Percentiles rank a stretch among this genome's conserved stretches.
Evolutionary conservation across 192 early-diverging fungal species (phyloP).

Genomic region (Coemansia sp.): DNA sequence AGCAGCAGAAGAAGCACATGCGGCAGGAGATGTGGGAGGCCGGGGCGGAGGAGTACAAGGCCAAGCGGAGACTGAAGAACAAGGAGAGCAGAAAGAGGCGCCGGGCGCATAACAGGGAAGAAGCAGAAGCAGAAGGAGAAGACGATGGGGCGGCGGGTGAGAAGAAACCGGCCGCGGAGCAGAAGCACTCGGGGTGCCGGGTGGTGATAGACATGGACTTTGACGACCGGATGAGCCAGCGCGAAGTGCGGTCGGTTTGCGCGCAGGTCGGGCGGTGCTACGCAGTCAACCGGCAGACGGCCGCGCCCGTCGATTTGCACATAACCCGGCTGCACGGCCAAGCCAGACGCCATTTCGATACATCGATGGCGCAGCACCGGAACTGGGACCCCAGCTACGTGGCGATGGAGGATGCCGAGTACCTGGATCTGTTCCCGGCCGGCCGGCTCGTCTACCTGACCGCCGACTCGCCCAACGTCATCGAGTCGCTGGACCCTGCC

Average conservation of each 20-base stretch:
- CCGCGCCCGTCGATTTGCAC: slow-evolving; percentile 57
- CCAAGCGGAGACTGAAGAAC: slow-evolving; percentile 47
- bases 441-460: slow-evolving; percentile 82
- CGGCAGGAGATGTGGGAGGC: slow-evolving; percentile 63
- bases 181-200: slow-evolving; percentile 55
- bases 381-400: slow-evolving; percentile 56
- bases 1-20: slow-evolving; percentile 71
- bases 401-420: slow-evolving; percentile 28
- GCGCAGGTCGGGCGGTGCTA: slow-evolving; percentile 78
- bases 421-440: slow-evolving; percentile 53
- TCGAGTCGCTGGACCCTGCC: slow-evolving; percentile 66
- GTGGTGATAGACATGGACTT: slow-evolving; percentile 82
- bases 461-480: slow-evolving; percentile 78
- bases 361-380: slow-evolving; percentile 42
- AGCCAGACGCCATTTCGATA: slow-evolving; percentile 54
- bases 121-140: not conserved
- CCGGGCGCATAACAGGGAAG: slow-evolving; percentile 12
- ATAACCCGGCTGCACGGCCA: slow-evolving; percentile 63
- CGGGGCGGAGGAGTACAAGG: slow-evolving; percentile 45
- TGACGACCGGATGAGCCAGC: slow-evolving; percentile 74
- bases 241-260: slow-evolving; percentile 71
- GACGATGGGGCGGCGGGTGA: slow-evolving; percentile 42
- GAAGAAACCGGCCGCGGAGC: slow-evolving; percentile 49
- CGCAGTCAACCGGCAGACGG: slow-evolving; percentile 62
- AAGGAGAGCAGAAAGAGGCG: slow-evolving; percentile 57